These are phyloP conservation scores for Rhodofomes roseus DNA, from an alignment of 1,284 basidiomycete genomes.

Conservation along the genomic window DNA sequence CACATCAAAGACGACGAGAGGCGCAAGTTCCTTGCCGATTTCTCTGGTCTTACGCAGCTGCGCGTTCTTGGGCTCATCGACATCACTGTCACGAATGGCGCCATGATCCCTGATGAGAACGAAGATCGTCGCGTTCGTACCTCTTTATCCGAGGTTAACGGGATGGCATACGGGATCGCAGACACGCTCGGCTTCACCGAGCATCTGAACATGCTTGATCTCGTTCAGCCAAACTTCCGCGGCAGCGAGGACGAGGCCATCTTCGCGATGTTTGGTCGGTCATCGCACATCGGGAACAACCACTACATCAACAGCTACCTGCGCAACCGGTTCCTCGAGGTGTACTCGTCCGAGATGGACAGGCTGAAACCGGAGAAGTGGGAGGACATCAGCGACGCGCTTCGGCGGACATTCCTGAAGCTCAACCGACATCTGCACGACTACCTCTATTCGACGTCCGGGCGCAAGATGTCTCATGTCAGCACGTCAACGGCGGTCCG, in stretches of 20 bases:
- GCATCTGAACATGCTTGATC: conserved; percentile 86
- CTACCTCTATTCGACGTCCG: conserved; percentile 42
- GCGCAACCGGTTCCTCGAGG: conserved; percentile 72
- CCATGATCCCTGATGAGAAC: conserved; percentile 84
- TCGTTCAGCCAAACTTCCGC: conserved; percentile 89
- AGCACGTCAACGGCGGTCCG: conserved; percentile 39
- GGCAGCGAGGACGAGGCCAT: conserved; percentile 80
- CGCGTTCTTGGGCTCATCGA: conserved; percentile 96
- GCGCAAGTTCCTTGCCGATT: conserved; percentile 70
- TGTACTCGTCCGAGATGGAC: conserved; percentile 59
- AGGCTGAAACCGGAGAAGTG: conserved; percentile 42
- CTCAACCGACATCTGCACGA: conserved; percentile 81
- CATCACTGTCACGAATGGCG: conserved; percentile 83
- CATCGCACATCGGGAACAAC: conserved; percentile 62
- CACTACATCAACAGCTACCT: conserved; percentile 75
- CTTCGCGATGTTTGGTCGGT: conserved; percentile 93
- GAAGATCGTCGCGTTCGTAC: conserved; percentile 92
- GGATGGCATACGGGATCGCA: conserved; percentile 96
- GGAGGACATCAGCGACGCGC: conserved; percentile 69
- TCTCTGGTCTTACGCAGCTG: conserved; percentile 80
- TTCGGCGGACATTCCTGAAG: conserved; percentile 82
- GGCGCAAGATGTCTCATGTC: conserved; percentile 70
- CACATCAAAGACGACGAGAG: conserved; percentile 23
- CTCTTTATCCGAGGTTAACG: conserved; percentile 86
- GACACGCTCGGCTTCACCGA: conserved; percentile 86